These are phyloP conservation scores for Scleroderma bovista DNA, from an alignment of 768 basidiomycete genomes.

Conservation along the genomic window DNA sequence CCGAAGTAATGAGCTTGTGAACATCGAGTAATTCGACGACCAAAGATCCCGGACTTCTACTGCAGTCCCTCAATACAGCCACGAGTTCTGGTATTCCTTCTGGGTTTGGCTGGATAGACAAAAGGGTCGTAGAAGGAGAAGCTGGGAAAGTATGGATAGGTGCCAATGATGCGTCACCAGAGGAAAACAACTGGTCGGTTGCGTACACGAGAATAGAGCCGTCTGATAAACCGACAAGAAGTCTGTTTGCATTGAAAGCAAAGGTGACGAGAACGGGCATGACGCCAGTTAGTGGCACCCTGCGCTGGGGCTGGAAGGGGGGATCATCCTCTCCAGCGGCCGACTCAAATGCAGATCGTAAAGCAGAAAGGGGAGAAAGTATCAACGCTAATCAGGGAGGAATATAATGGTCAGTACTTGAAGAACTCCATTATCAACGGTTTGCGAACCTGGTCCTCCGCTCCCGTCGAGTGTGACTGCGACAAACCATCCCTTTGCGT, in stretches of 20 bases:
- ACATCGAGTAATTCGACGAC: conserved; percentile 58
- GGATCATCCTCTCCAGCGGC: conserved; percentile 35
- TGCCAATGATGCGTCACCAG: conserved; percentile 35
- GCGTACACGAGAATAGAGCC: conserved; percentile 62
- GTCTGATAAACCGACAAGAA: conserved; percentile 53
- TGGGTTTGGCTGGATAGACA: conserved; percentile 62
- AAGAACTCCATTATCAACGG: neutral
- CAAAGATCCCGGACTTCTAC: conserved; percentile 30
- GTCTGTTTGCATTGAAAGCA: conserved; percentile 51
- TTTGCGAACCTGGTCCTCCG: conserved; percentile 34
- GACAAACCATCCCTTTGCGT: conserved; percentile 64
- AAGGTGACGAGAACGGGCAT: conserved; percentile 53
- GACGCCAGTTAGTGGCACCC: conserved; percentile 37
- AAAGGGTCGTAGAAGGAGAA: conserved; percentile 38
- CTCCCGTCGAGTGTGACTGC: conserved; percentile 40
- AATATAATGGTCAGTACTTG: neutral
- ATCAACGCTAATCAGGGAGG: conserved; percentile 47
- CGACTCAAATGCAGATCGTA: conserved; percentile 48
- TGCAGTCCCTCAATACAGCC: conserved; percentile 48
- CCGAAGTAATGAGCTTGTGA: conserved; percentile 37
- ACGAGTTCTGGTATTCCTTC: conserved; percentile 51
- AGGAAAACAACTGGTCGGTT: conserved; percentile 44
- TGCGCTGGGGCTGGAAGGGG: conserved; percentile 49
- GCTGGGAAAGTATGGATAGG: conserved; percentile 47
- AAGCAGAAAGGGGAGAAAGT: conserved; percentile 52